Evolutionary conservation across 176 grass and related monocot species (phyloP), one percentile per base, ranked within the genome.

Genomic region (Paspalum notatum): DNA sequence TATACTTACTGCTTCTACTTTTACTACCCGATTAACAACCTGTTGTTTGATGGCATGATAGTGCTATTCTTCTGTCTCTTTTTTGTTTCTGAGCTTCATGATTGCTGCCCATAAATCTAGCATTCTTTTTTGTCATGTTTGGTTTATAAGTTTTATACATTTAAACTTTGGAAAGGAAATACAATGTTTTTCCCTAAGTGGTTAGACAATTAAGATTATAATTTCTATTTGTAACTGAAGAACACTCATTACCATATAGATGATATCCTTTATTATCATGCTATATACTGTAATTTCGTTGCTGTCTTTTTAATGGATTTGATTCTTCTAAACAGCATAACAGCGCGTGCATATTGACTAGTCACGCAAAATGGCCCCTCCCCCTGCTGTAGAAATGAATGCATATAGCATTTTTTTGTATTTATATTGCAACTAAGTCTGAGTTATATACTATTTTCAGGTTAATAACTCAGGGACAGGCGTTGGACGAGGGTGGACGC

Each of bases 241-340:
- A 80, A 66, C 47, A 66, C 39, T 22, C n/a, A 5, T 40, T 7
- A 32, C 62, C 17, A 51, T 69, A 76, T 82, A 39, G 8, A 87
- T 71, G 26, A 6, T 43, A 62, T 20, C 24, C n/a, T 68, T 26
- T 51, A 49, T 7, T 32, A 8, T 69, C 26, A 6, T n/a, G n/a
- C n/a, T n/a, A n/a, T n/a, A n/a, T n/a, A n/a, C n/a, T n/a, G n/a
- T n/a, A n/a, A n/a, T 39, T 75, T 4, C 14, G 11, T 68, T 64
- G 26, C 49, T 7, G 14, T 68, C 0, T 70, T 39, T 88, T 67
- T 74, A 62, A 75, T 84, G 24, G 9, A 7, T 91, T 63, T 4
- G 27, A 40, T 53, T 69, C 24, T 81, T 85, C 72, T 74, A 50
- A 95, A 87, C 90, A 98, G 95, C 75, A 86, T 98, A 75, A 98